phyloP scores from a whole-genome alignment of 139 green algal species.

The Tetradesmus lagerheimii region DNA sequence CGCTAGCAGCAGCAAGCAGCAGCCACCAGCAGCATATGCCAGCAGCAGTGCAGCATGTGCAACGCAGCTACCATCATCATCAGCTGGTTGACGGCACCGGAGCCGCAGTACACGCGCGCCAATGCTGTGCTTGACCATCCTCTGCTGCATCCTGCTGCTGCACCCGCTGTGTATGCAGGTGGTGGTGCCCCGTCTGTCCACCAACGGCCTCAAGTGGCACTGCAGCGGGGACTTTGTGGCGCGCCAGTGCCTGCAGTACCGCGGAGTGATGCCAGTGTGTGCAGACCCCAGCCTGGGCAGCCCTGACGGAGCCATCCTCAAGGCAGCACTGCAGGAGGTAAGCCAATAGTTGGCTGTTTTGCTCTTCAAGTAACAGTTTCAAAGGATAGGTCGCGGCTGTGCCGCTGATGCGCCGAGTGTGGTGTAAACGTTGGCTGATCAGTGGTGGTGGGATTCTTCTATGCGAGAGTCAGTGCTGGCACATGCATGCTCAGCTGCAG shows the following conservation, averaged over 20 bases:
- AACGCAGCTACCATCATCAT: not conserved
- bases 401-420: no score
- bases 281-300: conserved; percentile 52
- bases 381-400: no score
- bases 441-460: no score
- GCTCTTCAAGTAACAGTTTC: no score
- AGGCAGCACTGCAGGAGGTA: conserved; percentile 45
- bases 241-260: conserved; percentile 69
- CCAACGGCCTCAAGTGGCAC: conserved; percentile 55
- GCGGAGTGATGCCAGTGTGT: conserved; percentile 68
- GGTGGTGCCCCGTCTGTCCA: conserved; percentile 44
- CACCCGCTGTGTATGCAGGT: conserved; percentile 36
- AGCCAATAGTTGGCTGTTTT: not conserved
- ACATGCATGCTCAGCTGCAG: no score
- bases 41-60: not conserved
- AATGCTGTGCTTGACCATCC: not conserved
- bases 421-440: no score
- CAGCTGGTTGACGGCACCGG: not conserved
- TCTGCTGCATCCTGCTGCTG: not conserved
- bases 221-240: conserved; percentile 54
- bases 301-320: conserved; percentile 46
- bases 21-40: not conserved
- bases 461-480: no score
- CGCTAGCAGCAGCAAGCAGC: not conserved
- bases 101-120: not conserved